Conservation (phyloP, 2,329 filamentous ascomycete genomes). For the Aspergillus sp. region DNA sequence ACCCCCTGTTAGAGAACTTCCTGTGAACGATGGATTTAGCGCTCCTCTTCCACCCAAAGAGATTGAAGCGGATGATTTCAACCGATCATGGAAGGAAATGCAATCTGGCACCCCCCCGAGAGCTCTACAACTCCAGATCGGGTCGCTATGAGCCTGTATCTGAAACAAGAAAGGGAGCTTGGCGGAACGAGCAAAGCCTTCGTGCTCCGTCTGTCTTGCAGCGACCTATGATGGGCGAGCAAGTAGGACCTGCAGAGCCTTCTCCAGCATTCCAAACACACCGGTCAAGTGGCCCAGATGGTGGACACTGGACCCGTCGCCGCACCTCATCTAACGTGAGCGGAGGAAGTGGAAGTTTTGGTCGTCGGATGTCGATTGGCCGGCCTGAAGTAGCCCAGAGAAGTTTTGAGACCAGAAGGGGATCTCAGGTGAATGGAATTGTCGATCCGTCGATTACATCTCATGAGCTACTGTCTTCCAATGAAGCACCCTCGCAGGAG, state of each 20-base stretch:
- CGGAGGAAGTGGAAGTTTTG: conserved; percentile 70
- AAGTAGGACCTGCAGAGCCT: conserved; percentile 68
- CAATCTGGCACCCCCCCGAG: conserved; percentile 59
- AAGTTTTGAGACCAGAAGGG: conserved; percentile 34
- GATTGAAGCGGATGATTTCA: conserved; percentile 92
- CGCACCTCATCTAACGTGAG: conserved; percentile 89
- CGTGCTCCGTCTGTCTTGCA: conserved; percentile 77
- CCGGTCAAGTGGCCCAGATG: conserved; percentile 62
- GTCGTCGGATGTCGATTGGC: conserved; percentile 58
- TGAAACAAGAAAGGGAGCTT: conserved; percentile 66
- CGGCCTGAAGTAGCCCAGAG: conserved; percentile 40
- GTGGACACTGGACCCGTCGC: conserved; percentile 63
- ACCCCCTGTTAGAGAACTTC: conserved; percentile 52
- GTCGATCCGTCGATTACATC: conserved; percentile 26
- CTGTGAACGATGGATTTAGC: conserved; percentile 51
- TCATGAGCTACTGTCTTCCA: conserved; percentile 19
- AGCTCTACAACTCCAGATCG: conserved; percentile 92
- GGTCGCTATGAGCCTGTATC: conserved; percentile 85
- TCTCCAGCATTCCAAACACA: conserved; percentile 82
- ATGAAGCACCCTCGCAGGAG: conserved; percentile 16
- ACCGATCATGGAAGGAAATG: conserved; percentile 75
- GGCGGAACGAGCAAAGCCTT: conserved; percentile 61
- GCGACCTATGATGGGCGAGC: conserved; percentile 60
- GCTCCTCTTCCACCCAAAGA: conserved; percentile 62
- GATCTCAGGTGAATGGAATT: conserved; percentile 33